Evolutionary conservation across 352 stramenopile species (phyloP).

Genomic region (Phytophthora pini): DNA sequence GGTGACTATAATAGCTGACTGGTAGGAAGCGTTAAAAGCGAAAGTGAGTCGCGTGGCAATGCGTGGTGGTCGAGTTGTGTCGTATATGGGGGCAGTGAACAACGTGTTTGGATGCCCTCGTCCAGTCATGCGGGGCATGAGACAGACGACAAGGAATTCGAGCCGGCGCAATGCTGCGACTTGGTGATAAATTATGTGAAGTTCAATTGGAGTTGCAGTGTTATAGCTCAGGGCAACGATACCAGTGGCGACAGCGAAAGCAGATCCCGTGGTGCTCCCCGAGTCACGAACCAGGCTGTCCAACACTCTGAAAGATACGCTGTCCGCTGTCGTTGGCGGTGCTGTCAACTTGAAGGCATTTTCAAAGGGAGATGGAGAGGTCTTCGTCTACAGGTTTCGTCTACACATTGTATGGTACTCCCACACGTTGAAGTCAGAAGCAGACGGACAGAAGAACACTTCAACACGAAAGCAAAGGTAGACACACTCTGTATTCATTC

Average conservation of each 20-base stretch:
- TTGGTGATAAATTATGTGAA: constrained; percentile 17
- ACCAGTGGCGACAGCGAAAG: constrained; percentile 1
- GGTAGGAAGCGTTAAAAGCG: constrained; percentile 6
- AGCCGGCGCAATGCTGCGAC: constrained; percentile 21
- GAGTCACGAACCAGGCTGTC: constrained; percentile 5
- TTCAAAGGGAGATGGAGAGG: background rate
- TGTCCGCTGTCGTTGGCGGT: background rate
- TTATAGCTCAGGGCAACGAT: constrained; percentile 25
- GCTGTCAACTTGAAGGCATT: background rate
- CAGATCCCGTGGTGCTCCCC: constrained; percentile 10
- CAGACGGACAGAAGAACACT: background rate
- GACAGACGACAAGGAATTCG: constrained; percentile 28
- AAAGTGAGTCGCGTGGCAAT: constrained; percentile 19
- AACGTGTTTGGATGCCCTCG: constrained; percentile 25
- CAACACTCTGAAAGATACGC: background rate
- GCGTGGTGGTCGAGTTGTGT: constrained; percentile 16
- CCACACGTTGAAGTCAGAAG: constrained; percentile 13
- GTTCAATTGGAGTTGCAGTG: constrained; percentile 9
- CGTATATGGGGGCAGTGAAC: background rate
- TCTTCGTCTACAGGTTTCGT: constrained; percentile 16
- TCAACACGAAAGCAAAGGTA: background rate
- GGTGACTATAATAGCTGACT: constrained; percentile 1
- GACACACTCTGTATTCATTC: constrained; percentile 7
- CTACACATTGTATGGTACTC: background rate
- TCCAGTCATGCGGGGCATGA: constrained; percentile 33